Base-by-base conservation (phyloP, 768 basidiomycete genomes). In the Pleurotus ostreatus region DNA sequence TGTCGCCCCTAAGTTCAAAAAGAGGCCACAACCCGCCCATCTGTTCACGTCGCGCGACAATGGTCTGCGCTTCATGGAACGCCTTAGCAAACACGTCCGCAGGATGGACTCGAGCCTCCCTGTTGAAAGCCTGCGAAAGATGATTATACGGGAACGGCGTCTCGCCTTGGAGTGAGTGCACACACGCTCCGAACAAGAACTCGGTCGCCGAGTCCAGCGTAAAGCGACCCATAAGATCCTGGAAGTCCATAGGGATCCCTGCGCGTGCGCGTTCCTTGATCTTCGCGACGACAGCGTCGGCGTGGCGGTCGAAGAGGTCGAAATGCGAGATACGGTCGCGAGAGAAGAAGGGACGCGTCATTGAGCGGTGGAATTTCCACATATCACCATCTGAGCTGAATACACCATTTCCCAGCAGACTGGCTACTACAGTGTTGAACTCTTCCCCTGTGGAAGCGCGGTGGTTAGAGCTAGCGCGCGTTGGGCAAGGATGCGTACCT, bases 321-420 rank as follows among this genome's bases (percentile, higher is more conserved):
- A 77, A 75, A 62, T 77, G 68, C 20, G 63, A 64, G 22, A 73
- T 71, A 16, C 72, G 65, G 20, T 76, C 74, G 40, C 64, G 67
- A 39, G 56, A 65, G 64, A 82, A 81, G 68, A 80, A 80, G 0
- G 80, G 80, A 1, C 80, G 77, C 0, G 77, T 77, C 66, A 82
- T 76, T 0, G 72, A 64, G 13, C 81, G 77, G 59, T 82, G 80
- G 60, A 81, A 78, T 54, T 77, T 79, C 79, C 79, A 80, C 62
- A 72, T 71, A 2, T 77, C 76, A 74, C 79, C 78, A 61, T 81
- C 79, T 2, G 78, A 74, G 58, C 81, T 83, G 66, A 85, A 84
- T 5, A 84, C 75, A 5, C 84, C 83, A 0, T 70, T 75, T 9
- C 59, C 59, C 2, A 60, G 57, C 9, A 58, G 34, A 20, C 20